Percentiles rank a stretch among this genome's conserved stretches.
These are phyloP conservation scores for Scheffersomyces spartinae DNA, from an alignment of 805 yeast species.

Conservation along the genomic window DNA sequence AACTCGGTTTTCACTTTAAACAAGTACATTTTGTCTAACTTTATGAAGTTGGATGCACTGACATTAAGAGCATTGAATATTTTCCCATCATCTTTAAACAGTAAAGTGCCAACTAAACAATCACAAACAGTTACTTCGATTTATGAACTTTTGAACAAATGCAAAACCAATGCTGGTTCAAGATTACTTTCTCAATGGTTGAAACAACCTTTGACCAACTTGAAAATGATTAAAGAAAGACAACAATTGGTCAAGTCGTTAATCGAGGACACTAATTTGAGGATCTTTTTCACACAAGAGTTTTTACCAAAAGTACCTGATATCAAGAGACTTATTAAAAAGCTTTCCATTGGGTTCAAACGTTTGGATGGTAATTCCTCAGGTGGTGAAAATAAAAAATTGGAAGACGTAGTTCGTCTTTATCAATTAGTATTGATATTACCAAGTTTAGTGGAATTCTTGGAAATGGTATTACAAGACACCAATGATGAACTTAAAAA, in stretches of 20 bases:
- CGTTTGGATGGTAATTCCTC: conserved; percentile 15
- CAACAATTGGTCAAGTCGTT: conserved; percentile 67
- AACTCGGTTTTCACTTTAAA: conserved; percentile 42
- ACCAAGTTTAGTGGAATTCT: conserved; percentile 52
- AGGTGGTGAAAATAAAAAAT: conserved; percentile 46
- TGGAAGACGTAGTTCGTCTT: conserved; percentile 83
- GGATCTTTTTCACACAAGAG: conserved; percentile 56
- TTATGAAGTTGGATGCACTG: conserved; percentile 83
- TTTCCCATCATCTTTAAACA: conserved; percentile 44
- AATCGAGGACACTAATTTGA: conserved; percentile 54
- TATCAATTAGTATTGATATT: conserved; percentile 68
- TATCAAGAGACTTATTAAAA: conserved; percentile 61
- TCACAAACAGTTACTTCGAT: conserved; percentile 36
- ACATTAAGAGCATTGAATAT: conserved; percentile 82
- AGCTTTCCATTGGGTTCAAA: conserved; percentile 31
- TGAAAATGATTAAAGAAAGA: conserved; percentile 47
- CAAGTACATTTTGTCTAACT: conserved; percentile 63
- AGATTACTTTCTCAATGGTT: conserved; percentile 87
- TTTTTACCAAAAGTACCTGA: conserved; percentile 73
- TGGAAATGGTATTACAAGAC: conserved; percentile 33
- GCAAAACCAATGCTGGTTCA: conserved; percentile 85
- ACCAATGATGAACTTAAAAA: conserved; percentile 12
- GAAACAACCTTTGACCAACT: conserved; percentile 81
- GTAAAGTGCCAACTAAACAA: conserved; percentile 11
- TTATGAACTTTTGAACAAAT: conserved; percentile 75